Evolutionary conservation across 2,329 filamentous ascomycete species (phyloP), one percentile per base, ranked within the genome.

Genomic region (Leptographium galeiforme): DNA sequence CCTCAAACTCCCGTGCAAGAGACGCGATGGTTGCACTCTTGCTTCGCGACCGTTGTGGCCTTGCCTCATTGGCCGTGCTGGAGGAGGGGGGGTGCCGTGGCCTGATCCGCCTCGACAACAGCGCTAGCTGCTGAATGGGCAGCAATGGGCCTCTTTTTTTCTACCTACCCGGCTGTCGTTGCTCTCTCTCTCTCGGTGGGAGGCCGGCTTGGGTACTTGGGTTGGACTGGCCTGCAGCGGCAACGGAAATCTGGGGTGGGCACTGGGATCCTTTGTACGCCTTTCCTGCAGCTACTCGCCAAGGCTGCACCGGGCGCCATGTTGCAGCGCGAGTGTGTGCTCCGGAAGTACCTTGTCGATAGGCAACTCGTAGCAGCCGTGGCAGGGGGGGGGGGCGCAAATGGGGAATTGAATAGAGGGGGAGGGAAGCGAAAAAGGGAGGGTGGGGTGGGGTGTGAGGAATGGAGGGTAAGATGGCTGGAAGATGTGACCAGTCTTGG

Each of bases 111-210:
- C 34, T 43, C 30, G 38, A 38, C 48, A 50, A 11, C 38, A 41
- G 48, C 48, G 48, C 48, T 50, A 50, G 36, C 48, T 41, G 48
- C 6, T 50, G 48, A 41, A 50, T 51, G 50, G 40, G 43, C 40
- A 45, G 41, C 40, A 51, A 45, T 25, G 40, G 40, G 11, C n/a
- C 8, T 43, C 41, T 33, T 44, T 53, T 48, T 48, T 36, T 45
- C 41, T 52, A 32, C 16, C 16, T 39, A 13, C 19, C 34, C n/a
- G 25, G 14, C 33, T 44, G n/a, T 53, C 25, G n/a, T 41, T 39
- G n/a, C 18, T 33, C 25, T 19, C 19, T 49, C 34, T 50, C 16
- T 38, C 12, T n/a, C 34, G 34, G 34, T 36, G 34, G 8, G 34
- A 3, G 34, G 38, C 25, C 34, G 33, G 16, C 25, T 25, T 2